phyloP scores from a whole-genome alignment of 179 eudicot genomes.

The Sideroxylon spinosum region DNA sequence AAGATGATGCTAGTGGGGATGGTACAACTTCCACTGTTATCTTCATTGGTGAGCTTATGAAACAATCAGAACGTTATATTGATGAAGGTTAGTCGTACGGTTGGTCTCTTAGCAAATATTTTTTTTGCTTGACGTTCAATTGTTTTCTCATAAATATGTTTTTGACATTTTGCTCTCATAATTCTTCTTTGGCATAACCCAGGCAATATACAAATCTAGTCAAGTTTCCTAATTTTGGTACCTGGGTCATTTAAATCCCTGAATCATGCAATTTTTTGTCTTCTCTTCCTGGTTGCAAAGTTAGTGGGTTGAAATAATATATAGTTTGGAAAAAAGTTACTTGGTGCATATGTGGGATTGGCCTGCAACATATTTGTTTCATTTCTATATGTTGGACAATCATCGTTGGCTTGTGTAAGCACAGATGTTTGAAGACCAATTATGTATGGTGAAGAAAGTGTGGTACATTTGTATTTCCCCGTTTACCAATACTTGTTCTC shows the following conservation, averaged over 20 bases:
- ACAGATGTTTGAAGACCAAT: not conserved
- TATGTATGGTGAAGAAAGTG: slow-evolving; percentile 1
- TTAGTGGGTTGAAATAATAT: not conserved
- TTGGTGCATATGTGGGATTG: not conserved
- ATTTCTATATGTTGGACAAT: not conserved
- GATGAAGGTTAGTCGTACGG: slow-evolving; percentile 57
- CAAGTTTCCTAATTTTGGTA: not conserved
- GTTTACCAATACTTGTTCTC: not conserved
- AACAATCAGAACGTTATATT: slow-evolving; percentile 89
- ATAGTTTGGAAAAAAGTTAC: not conserved
- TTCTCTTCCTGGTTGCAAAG: not conserved
- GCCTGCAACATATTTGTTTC: not conserved
- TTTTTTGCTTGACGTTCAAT: no score
- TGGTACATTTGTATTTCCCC: not conserved
- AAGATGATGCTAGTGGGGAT: slow-evolving; percentile 95
- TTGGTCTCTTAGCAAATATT: not conserved
- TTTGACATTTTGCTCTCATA: not conserved
- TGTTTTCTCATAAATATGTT: not conserved
- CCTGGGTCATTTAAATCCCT: not conserved
- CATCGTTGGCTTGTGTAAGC: not conserved
- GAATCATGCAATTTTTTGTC: not conserved
- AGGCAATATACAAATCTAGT: not conserved
- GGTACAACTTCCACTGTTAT: slow-evolving; percentile 95
- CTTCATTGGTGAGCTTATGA: slow-evolving; percentile 98
- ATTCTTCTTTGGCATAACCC: not conserved